Evolutionary conservation across 345 rosid species (phyloP).

Genomic region (Eucalyptus melliodora): DNA sequence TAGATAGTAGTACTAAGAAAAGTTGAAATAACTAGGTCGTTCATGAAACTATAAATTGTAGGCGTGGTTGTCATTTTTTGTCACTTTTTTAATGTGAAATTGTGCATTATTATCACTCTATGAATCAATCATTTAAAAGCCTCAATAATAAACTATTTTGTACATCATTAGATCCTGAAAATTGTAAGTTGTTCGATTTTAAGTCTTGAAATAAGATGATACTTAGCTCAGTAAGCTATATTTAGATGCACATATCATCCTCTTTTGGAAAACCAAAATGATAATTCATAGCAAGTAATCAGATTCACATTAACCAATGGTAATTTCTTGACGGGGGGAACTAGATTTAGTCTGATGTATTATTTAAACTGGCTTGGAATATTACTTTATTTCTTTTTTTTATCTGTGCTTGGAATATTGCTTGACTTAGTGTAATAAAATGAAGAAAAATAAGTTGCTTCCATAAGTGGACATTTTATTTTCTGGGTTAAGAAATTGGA

Average conservation of each 20-base stretch:
- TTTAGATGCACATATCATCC: background rate
- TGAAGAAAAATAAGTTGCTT: background rate
- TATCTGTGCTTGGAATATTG: no score
- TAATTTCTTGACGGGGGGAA: background rate
- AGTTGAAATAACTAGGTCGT: background rate
- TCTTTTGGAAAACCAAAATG: background rate
- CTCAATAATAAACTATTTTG: background rate
- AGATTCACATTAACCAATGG: background rate
- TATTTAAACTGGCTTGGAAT: background rate
- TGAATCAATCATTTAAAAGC: background rate
- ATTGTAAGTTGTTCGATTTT: background rate
- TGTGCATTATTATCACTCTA: background rate
- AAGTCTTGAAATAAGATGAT: background rate
- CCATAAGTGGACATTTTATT: background rate
- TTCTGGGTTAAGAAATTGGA: background rate
- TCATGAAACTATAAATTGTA: background rate
- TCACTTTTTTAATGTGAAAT: background rate
- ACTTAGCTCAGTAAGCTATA: background rate
- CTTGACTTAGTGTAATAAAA: background rate
- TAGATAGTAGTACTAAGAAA: background rate
- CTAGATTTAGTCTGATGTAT: background rate
- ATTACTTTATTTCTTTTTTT: background rate
- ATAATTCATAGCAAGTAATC: background rate
- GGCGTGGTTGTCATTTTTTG: background rate
- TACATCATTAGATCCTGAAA: background rate